These are phyloP conservation scores for Rhizopogon vesiculosus DNA, from an alignment of 768 basidiomycete species.

Conservation along the genomic window DNA sequence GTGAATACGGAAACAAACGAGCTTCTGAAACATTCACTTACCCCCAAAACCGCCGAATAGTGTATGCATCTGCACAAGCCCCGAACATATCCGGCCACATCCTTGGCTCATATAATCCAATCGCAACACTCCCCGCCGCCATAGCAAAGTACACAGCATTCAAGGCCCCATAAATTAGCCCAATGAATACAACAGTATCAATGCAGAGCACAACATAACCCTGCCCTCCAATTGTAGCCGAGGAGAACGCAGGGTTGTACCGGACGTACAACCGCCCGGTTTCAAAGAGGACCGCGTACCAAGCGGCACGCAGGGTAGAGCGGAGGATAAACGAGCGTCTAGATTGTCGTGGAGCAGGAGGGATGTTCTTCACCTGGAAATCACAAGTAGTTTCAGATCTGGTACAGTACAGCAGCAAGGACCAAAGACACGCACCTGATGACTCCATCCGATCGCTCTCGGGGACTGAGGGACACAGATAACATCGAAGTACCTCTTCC, in stretches of 20 bases:
- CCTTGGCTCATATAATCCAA: neutral
- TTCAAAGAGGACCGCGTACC: neutral
- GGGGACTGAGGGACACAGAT: neutral
- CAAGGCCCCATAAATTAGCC: neutral
- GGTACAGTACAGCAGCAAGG: neutral
- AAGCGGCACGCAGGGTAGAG: neutral
- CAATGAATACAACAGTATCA: neutral
- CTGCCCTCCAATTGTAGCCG: neutral
- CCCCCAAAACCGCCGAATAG: slow-evolving; percentile 38
- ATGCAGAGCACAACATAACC: neutral
- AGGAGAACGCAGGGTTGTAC: slow-evolving; percentile 2
- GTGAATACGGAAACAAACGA: neutral
- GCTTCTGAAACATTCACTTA: slow-evolving; percentile 13
- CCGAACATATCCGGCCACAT: slow-evolving; percentile 37
- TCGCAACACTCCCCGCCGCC: neutral
- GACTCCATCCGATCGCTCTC: slow-evolving; percentile 3
- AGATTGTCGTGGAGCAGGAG: neutral
- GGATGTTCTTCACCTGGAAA: neutral
- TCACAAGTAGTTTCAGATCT: neutral
- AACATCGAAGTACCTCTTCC: slow-evolving; percentile 1
- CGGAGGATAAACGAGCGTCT: slow-evolving; percentile 1
- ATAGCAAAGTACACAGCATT: neutral
- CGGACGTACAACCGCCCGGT: neutral
- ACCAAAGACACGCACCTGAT: neutral
- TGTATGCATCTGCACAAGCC: slow-evolving; percentile 27